Conservation (phyloP, 2,329 filamentous ascomycete species). For the Colletotrichum sp. region DNA sequence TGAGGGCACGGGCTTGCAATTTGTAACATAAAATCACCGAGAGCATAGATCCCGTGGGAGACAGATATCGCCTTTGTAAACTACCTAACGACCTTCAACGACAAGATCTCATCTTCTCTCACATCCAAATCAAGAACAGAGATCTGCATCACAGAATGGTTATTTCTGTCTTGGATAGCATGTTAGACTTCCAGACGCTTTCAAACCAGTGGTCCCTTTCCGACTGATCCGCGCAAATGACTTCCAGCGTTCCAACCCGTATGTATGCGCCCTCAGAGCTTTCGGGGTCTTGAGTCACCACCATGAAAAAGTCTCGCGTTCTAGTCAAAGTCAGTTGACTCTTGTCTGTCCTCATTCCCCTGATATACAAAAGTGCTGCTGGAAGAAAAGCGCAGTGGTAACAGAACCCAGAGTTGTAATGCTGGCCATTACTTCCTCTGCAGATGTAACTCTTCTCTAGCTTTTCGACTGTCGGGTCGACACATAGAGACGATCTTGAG, state of each 20-base stretch:
- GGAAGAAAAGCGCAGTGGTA: background rate
- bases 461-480: background rate
- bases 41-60: rapidly evolving
- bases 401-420: background rate
- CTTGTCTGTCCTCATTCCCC: background rate
- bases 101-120: background rate
- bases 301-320: background rate
- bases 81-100: background rate
- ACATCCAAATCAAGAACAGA: rapidly evolving
- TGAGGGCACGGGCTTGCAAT: rapidly evolving
- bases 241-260: background rate
- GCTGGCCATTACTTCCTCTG: background rate
- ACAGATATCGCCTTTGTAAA: rapidly evolving
- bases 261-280: background rate
- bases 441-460: background rate
- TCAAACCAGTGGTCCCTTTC: background rate
- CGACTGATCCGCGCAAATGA: background rate
- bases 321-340: background rate
- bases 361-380: background rate
- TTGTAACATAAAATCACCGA: background rate
- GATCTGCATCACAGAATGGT: rapidly evolving
- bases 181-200: background rate
- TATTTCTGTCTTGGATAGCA: background rate
- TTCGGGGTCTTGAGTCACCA: background rate
- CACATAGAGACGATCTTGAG: background rate